Conservation (phyloP, 495 filamentous ascomycete genomes). For the Hyaloscypha hepaticicola region DNA sequence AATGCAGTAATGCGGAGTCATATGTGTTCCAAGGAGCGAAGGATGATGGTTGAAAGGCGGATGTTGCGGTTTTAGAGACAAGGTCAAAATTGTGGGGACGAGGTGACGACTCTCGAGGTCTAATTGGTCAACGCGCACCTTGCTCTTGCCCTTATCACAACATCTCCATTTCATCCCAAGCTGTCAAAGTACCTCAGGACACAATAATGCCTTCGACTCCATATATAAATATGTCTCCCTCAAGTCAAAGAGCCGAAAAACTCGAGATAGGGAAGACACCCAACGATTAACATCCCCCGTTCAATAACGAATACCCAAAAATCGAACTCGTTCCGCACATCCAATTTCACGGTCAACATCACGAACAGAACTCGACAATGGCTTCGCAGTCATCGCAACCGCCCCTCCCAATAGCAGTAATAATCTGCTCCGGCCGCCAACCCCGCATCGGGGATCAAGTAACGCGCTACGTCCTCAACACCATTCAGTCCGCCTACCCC, state of each 20-base stretch:
- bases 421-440: constrained; percentile 40
- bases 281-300: neutral
- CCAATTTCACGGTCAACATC: neutral
- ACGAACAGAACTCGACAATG: neutral
- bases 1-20: too few species aligned
- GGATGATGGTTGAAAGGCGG: neutral
- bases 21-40: neutral
- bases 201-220: neutral
- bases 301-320: neutral
- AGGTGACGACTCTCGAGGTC: neutral
- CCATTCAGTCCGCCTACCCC: constrained; percentile 20
- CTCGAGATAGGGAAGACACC: neutral
- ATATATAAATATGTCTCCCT: neutral
- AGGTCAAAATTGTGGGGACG: neutral
- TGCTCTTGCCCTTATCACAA: neutral
- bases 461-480: constrained; percentile 36
- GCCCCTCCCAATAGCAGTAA: constrained; percentile 40
- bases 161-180: neutral
- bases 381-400: neutral
- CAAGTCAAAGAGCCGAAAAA: neutral
- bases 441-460: constrained; percentile 39
- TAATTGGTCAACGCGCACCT: constrained; percentile 16
- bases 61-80: neutral
- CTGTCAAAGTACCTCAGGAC: neutral
- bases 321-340: neutral